Base-by-base conservation (phyloP, 441 rosid genomes). In the Populus tomentosa region DNA sequence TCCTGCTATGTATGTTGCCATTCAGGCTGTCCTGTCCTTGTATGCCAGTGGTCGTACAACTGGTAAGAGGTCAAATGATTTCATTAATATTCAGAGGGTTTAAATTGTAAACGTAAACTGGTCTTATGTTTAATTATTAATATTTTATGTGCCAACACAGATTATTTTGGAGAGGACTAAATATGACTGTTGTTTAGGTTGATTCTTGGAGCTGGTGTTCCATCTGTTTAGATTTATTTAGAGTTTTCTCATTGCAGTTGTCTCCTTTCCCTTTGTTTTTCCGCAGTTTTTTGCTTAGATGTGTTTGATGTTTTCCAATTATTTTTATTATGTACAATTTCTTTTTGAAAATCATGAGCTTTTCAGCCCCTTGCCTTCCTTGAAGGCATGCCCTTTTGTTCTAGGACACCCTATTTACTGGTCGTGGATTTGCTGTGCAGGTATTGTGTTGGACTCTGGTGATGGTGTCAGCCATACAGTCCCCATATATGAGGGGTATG, bases 31-130 rank as follows among this genome's bases (percentile, higher is more conserved):
- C 72, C 91, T 94, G 24, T 94, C 97, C 77, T 87, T 94, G 61
- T 94, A 92, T 79, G 98, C 98, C 33, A 94, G 97, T 85, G 97
- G 98, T 35, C 98, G 97, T 81, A 94, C 98, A 26, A 94, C 98
- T 16, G 98, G 98, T 94, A 81, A 86, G 94, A 32, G 33, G 3
- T 67, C 2, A 8, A 30, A 64, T 13, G 13, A 33, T 3, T 67
- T 5, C 2, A 4, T 11, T 30, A 33, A 18, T 77, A 10, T 7
- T 24, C 7, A 7, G 26, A 59, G 30, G 20, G 8, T 36, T 42
- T 79, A 61, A 40, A 65, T 4, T n/a, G 64, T 50, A 26, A 11
- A 8, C 21, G 10, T 46, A 14, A 46, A 46, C 56, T 46, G 20
- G 20, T 46, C 20, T 46, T 46, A 2, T 46, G 20, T 14, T 14